A percentile compares a stretch with the other conserved stretches of the same genome.
These are phyloP conservation scores for Filobasidium wieringae DNA, from an alignment of 768 basidiomycete genomes.

Conservation along the genomic window DNA sequence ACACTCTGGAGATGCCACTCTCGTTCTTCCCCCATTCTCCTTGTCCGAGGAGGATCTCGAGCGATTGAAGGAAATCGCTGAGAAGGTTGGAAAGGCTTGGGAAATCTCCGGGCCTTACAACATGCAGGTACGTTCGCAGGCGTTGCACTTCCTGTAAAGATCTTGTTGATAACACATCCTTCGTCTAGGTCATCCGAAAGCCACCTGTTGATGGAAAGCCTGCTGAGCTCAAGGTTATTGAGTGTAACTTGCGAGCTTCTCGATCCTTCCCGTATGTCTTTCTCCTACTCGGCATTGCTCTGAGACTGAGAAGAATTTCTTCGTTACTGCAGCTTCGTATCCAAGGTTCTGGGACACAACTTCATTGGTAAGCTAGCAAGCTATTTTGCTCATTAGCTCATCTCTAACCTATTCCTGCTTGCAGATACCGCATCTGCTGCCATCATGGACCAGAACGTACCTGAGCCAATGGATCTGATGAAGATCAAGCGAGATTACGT, in stretches of 20 bases:
- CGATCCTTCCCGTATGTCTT: conserved; percentile 61
- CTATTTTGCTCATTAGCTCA: neutral
- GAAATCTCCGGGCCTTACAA: conserved; percentile 97
- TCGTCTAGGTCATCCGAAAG: conserved; percentile 61
- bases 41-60: conserved; percentile 61
- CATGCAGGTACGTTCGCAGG: conserved; percentile 70
- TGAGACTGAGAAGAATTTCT: neutral
- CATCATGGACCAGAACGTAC: conserved; percentile 73
- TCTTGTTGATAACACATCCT: too few species aligned
- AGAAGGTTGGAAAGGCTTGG: conserved; percentile 89
- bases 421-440: conserved; percentile 49
- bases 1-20: conserved; percentile 95
- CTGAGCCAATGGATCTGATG: conserved; percentile 86
- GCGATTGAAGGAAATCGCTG: conserved; percentile 81
- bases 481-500: conserved; percentile 75
- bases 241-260: conserved; percentile 95
- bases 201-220: conserved; percentile 48
- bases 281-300: neutral
- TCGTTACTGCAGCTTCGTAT: conserved; percentile 65
- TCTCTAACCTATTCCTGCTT: neutral
- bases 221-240: conserved; percentile 84
- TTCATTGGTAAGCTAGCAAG: conserved; percentile 62
- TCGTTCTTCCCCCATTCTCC: conserved; percentile 89
- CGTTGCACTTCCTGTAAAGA: too few species aligned
- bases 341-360: conserved; percentile 92